Evolutionary conservation across 768 basidiomycete genomes (phyloP).

Genomic region (Rhizopogon vulgaris): DNA sequence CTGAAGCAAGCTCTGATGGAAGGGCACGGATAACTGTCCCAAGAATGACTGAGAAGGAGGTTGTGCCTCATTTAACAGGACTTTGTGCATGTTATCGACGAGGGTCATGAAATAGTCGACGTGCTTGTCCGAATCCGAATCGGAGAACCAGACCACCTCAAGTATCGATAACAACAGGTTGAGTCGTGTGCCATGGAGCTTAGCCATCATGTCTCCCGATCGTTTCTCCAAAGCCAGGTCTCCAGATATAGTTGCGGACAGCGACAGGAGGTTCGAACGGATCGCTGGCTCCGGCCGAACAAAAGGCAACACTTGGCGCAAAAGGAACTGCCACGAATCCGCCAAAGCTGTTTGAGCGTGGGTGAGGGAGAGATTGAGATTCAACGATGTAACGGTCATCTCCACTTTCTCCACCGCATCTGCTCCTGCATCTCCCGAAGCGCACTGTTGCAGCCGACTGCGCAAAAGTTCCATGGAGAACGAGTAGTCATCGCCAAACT

Average conservation of each 20-base stretch:
- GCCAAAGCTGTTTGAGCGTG: constrained; percentile 72
- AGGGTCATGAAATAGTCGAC: constrained; percentile 56
- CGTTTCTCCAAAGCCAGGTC: constrained; percentile 64
- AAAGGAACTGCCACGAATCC: constrained; percentile 71
- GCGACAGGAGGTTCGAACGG: constrained; percentile 51
- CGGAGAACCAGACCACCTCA: constrained; percentile 76
- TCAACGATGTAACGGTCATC: constrained; percentile 63
- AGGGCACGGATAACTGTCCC: constrained; percentile 53
- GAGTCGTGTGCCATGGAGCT: constrained; percentile 71
- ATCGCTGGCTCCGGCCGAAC: constrained; percentile 45
- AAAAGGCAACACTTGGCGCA: constrained; percentile 59
- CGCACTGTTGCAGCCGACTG: constrained; percentile 45
- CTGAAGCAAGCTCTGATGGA: constrained; percentile 78
- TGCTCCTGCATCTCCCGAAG: constrained; percentile 31
- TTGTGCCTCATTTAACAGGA: constrained; percentile 71
- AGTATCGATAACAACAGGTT: constrained; percentile 68
- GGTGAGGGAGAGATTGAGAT: constrained; percentile 81
- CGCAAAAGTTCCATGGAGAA: constrained; percentile 61
- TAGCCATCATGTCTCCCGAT: constrained; percentile 78
- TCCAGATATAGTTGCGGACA: constrained; percentile 59
- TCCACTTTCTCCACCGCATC: constrained; percentile 44
- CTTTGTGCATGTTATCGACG: constrained; percentile 51
- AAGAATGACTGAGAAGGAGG: constrained; percentile 70
- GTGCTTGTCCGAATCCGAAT: constrained; percentile 47
- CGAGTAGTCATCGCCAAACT: constrained; percentile 74